Conservation (phyloP, 2,329 filamentous ascomycete species). For the Mycosphaerella sp. region DNA sequence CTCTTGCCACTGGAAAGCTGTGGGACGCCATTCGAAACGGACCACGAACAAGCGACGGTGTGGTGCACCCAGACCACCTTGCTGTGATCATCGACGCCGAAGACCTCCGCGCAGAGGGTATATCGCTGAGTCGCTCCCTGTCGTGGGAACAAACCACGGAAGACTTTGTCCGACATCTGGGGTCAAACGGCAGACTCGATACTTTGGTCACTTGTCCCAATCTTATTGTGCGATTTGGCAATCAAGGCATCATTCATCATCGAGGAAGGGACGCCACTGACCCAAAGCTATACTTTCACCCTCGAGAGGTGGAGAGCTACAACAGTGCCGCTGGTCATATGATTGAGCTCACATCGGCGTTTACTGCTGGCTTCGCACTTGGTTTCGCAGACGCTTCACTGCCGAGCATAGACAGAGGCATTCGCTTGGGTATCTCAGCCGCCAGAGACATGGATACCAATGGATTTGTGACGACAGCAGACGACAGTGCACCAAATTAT, state of each 20-base stretch:
- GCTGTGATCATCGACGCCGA: constrained; percentile 33
- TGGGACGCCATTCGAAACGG: constrained; percentile 33
- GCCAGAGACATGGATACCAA: constrained; percentile 22
- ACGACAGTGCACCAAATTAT: constrained; percentile 27
- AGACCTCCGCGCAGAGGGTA: constrained; percentile 32
- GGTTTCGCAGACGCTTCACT: constrained; percentile 30
- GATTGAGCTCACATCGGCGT: constrained; percentile 29
- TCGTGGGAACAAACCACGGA: constrained; percentile 33
- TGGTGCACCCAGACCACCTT: constrained; percentile 30
- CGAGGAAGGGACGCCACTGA: constrained; percentile 32
- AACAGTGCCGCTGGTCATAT: constrained; percentile 14
- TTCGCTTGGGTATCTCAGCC: constrained; percentile 29
- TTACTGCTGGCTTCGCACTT: constrained; percentile 32
- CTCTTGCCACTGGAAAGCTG: constrained; percentile 29
- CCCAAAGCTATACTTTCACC: constrained; percentile 31
- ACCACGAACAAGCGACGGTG: constrained; percentile 27
- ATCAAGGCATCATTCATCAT: constrained; percentile 32
- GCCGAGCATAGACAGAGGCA: constrained; percentile 27
- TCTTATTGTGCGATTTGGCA: constrained; percentile 32
- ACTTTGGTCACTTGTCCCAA: constrained; percentile 34
- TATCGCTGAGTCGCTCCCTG: constrained; percentile 29
- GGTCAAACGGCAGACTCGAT: constrained; percentile 31
- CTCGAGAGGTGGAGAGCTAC: constrained; percentile 25
- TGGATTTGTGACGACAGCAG: constrained; percentile 25
- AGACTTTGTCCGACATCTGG: constrained; percentile 33